Evolutionary conservation across 2,329 filamentous ascomycete species (phyloP).

Genomic region (Alternaria longipes): DNA sequence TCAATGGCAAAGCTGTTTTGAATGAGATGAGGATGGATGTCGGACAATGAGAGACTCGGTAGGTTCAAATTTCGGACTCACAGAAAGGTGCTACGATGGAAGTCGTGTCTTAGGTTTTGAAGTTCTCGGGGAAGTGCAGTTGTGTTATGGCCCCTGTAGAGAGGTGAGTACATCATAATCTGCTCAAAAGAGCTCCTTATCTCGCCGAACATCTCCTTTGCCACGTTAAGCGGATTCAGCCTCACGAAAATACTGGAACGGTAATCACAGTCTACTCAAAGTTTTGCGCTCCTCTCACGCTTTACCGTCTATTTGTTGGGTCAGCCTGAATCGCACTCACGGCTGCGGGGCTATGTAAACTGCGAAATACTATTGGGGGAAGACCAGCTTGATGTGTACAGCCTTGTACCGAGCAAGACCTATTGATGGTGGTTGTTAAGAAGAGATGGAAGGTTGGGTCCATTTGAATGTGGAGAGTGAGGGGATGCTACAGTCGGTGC

Average conservation of each 20-base stretch:
- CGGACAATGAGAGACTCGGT: too few species aligned
- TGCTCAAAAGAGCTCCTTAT: background rate
- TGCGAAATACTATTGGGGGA: too few species aligned
- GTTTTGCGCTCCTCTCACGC: background rate
- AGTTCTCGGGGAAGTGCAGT: slow-evolving; percentile 42
- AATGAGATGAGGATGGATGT: too few species aligned
- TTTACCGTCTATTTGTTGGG: too few species aligned
- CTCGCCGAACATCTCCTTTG: background rate
- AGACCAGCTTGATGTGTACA: too few species aligned
- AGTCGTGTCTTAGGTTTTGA: background rate
- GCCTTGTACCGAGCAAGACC: background rate
- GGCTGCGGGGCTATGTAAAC: too few species aligned
- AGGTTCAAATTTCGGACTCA: too few species aligned
- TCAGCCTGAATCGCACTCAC: too few species aligned
- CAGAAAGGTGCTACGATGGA: background rate
- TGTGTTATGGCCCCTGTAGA: slow-evolving; percentile 57
- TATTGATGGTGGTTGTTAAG: background rate
- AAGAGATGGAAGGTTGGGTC: background rate
- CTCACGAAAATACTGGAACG: background rate
- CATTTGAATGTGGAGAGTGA: background rate
- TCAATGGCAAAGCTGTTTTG: too few species aligned
- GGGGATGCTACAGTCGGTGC: background rate
- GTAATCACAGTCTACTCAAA: background rate
- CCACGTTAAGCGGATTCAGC: too few species aligned
- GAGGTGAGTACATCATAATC: slow-evolving; percentile 29